Percentiles rank a stretch among this genome's conserved stretches.
Conservation (phyloP, 1,284 basidiomycete genomes). For the Ganoderma boninense region DNA sequence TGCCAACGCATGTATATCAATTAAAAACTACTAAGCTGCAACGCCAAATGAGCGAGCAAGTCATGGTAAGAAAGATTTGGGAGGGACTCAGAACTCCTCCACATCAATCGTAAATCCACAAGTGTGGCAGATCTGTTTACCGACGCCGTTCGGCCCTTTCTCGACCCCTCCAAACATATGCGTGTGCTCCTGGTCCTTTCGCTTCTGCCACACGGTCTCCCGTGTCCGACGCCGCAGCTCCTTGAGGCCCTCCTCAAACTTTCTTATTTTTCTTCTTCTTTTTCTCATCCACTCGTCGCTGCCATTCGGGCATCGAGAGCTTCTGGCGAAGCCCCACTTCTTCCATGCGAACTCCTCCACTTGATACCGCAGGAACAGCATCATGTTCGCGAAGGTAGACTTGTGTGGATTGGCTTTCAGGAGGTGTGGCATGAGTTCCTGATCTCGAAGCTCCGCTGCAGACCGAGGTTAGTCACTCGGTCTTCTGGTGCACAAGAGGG, state of each 20-base stretch:
- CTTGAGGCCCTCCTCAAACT: conserved; percentile 87
- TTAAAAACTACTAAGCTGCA: neutral
- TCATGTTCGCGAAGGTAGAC: conserved; percentile 98
- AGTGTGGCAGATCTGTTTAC: conserved; percentile 79
- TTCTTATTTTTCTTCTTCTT: conserved; percentile 92
- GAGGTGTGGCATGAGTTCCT: conserved; percentile 92
- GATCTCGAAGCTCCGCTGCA: conserved; percentile 90
- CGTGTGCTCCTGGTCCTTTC: conserved; percentile 87
- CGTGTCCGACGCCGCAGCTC: conserved; percentile 87
- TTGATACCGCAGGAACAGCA: conserved; percentile 95
- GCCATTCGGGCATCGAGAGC: conserved; percentile 92
- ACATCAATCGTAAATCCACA: conserved; percentile 91
- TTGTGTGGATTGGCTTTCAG: conserved; percentile 97
- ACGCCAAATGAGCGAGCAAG: neutral
- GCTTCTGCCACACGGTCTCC: conserved; percentile 89
- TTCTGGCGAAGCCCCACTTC: conserved; percentile 96
- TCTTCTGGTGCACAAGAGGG: conserved; percentile 19
- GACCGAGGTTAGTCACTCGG: neutral
- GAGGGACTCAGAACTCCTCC: conserved; percentile 69
- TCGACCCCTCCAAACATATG: conserved; percentile 80
- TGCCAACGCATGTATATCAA: neutral
- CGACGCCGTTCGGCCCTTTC: conserved; percentile 58
- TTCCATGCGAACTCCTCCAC: conserved; percentile 98
- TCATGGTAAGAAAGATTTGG: neutral
- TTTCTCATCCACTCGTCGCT: conserved; percentile 82